Percentiles rank a stretch among this genome's conserved stretches.
These are phyloP conservation scores for Drechslera avenae DNA, from an alignment of 2,329 filamentous ascomycete species.

Conservation along the genomic window DNA sequence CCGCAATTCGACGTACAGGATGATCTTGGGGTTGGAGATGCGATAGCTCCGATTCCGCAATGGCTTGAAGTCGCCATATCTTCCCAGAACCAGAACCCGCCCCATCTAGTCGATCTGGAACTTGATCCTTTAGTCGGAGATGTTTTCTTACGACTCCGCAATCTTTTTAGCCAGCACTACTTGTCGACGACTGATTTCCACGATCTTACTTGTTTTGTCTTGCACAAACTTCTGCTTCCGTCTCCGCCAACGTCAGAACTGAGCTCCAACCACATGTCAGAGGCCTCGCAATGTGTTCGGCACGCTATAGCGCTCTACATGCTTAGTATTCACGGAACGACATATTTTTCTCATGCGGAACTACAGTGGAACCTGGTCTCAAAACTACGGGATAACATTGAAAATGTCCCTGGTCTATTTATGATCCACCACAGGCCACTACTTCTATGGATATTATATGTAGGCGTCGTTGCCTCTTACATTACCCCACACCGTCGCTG, in stretches of 20 bases:
- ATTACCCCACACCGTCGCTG: neutral
- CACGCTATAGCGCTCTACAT: constrained; percentile 58
- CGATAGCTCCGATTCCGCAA: constrained; percentile 56
- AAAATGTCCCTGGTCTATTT: neutral
- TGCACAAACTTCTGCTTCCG: constrained; percentile 56
- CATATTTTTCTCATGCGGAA: constrained; percentile 59
- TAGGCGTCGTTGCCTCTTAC: neutral
- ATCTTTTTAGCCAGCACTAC: constrained; percentile 48
- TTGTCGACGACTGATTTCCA: constrained; percentile 56
- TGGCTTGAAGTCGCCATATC: constrained; percentile 50
- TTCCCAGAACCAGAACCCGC: constrained; percentile 7
- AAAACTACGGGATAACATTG: constrained; percentile 19
- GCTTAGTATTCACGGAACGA: constrained; percentile 60
- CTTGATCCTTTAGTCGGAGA: constrained; percentile 47
- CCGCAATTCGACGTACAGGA: constrained; percentile 62
- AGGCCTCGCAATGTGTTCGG: constrained; percentile 46
- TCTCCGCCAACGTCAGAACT: constrained; percentile 2
- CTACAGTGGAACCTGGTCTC: constrained; percentile 21
- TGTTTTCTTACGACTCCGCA: constrained; percentile 53
- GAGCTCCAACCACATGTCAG: constrained; percentile 16
- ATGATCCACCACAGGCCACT: neutral
- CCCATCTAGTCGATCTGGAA: constrained; percentile 26
- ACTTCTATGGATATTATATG: constrained; percentile 1
- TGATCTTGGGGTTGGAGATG: constrained; percentile 55
- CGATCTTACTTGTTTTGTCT: constrained; percentile 61